Base-by-base conservation (phyloP, 371 early-diverging fungal species). In the Rhizopus delemar region DNA sequence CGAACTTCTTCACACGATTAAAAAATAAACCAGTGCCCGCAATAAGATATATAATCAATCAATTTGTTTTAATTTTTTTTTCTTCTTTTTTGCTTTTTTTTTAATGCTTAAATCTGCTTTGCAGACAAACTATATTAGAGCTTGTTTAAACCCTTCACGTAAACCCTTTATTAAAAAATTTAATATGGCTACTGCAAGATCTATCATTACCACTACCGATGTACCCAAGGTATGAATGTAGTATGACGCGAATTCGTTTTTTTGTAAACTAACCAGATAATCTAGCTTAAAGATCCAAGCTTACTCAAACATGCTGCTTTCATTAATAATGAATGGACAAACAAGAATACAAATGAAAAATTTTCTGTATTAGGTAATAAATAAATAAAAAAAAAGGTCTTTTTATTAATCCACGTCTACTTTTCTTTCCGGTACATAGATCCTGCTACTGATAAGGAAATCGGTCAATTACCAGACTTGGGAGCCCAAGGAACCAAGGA, bases 391-490 rank as follows among this genome's bases (percentile, higher is more conserved):
- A 12, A 8, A 8, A 32, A 46, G 2, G 2, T 22, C 22, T 22
- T 22, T 22, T 22, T 22, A 22, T 22, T 22, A 22, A 22, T 2
- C 0, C 28, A 11, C 12, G 35, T 13, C 45, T 15, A 38, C 35
- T 7, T 46, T 6, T 45, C 28, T 12, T 13, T 32, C 36, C 51
- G 8, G 49, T 33, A 31, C 16, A 50, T 56, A 72, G 92, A 92
- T 60, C 92, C 92, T 13, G 85, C 88, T 8, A 81, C 80, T 6
- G 81, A 80, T n/a, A 68, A 82, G n/a, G 80, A 74, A 31, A 87
- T 92, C 55, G 89, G 85, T 7, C 63, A 60, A 12, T 78, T 86
- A 35, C 85, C 91, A 3, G 89, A 91, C 32, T 86, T 90, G 87
- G 74, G 71, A 15, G 78, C 71, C 0, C 61, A 74, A 7, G 92